Evolutionary conservation across 2,329 filamentous ascomycete species (phyloP).

Genomic region (Scedosporium apiospermum): DNA sequence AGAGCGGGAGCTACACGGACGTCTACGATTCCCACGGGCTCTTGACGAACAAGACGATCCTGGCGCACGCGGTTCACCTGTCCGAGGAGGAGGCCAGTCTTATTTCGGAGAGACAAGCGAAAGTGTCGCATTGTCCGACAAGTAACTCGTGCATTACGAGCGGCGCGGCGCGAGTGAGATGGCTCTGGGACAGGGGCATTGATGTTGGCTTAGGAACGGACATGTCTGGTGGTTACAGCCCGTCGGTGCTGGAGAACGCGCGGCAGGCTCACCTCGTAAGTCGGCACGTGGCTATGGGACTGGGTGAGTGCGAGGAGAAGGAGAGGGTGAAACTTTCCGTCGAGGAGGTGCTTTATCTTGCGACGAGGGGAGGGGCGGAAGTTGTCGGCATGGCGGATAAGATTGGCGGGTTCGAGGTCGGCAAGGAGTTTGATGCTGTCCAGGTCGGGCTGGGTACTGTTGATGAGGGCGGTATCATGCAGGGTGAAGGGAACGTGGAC

Average conservation of each 20-base stretch:
- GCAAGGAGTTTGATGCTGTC: slow-evolving; percentile 88
- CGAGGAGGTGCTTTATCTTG: slow-evolving; percentile 78
- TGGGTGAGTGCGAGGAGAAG: slow-evolving; percentile 20
- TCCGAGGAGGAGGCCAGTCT: slow-evolving; percentile 54
- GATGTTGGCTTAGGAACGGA: slow-evolving; percentile 84
- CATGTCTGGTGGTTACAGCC: slow-evolving; percentile 77
- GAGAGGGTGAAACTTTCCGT: slow-evolving; percentile 62
- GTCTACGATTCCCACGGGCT: slow-evolving; percentile 71
- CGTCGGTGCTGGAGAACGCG: slow-evolving; percentile 73
- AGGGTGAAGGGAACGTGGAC: slow-evolving; percentile 57
- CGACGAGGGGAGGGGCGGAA: slow-evolving; percentile 75
- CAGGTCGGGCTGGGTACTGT: slow-evolving; percentile 56
- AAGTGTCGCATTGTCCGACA: slow-evolving; percentile 78
- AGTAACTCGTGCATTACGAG: slow-evolving; percentile 77
- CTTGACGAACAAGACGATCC: slow-evolving; percentile 62
- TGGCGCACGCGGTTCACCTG: slow-evolving; percentile 80
- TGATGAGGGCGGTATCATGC: slow-evolving; percentile 26
- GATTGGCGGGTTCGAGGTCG: slow-evolving; percentile 75
- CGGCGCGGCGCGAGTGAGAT: slow-evolving; percentile 67
- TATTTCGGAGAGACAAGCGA: slow-evolving; percentile 50
- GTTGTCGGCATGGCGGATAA: slow-evolving; percentile 64
- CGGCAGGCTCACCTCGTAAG: slow-evolving; percentile 73
- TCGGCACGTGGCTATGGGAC: slow-evolving; percentile 55
- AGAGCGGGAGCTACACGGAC: slow-evolving; percentile 53
- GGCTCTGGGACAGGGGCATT: slow-evolving; percentile 64